Conservation (phyloP, 257 asterid species). For the Nyctanthes arbortristis region DNA sequence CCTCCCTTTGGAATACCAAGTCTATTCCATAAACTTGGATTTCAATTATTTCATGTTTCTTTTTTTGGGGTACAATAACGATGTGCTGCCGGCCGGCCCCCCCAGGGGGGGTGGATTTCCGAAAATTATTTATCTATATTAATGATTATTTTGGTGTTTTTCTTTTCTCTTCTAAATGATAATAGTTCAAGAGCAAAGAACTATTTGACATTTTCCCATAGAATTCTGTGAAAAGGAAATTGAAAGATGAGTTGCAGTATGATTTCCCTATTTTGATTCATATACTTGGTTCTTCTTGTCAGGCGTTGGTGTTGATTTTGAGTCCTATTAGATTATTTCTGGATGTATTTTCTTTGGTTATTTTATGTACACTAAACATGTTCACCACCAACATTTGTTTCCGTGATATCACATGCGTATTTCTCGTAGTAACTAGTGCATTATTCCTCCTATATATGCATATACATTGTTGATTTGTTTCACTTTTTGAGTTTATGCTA, state of each 20-base stretch:
- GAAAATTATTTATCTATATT: too few species aligned
- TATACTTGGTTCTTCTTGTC: not conserved
- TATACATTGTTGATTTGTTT: slow-evolving; percentile 15
- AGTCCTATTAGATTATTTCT: slow-evolving; percentile 10
- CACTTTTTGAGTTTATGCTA: not conserved
- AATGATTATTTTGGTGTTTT: not conserved
- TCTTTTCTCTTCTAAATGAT: not conserved
- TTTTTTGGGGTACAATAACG: not conserved
- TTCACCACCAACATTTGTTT: slow-evolving; percentile 7
- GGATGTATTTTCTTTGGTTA: slow-evolving; percentile 23
- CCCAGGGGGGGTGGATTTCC: too few species aligned
- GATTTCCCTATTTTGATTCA: slow-evolving; percentile 11
- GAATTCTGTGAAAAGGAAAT: not conserved
- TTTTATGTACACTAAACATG: slow-evolving; percentile 13
- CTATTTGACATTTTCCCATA: not conserved
- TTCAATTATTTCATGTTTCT: not conserved
- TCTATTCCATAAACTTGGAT: not conserved
- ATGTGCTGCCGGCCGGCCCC: too few species aligned
- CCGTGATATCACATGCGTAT: slow-evolving; percentile 2
- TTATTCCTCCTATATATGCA: slow-evolving; percentile 5
- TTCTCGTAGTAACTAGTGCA: not conserved
- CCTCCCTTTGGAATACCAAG: not conserved
- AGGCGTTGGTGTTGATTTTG: not conserved
- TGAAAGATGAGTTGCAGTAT: not conserved
- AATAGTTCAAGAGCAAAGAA: too few species aligned